These are phyloP conservation scores for Trypanosoma brucei DNA, from an alignment of 208 protist species.

Conservation along the genomic window DNA sequence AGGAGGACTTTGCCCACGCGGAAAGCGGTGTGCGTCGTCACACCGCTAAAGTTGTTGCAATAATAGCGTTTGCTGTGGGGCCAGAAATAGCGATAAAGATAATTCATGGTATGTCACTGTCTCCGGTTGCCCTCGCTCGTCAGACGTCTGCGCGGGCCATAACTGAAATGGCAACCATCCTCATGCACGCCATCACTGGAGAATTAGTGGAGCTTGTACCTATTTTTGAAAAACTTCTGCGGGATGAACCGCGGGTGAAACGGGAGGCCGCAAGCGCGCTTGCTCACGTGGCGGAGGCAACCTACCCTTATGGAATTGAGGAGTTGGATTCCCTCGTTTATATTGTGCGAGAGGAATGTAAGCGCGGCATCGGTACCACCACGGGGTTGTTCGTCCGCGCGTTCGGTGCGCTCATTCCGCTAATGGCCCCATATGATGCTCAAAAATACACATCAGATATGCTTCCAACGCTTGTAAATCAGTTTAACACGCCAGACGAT, in stretches of 20 bases:
- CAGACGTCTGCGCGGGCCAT: constrained; percentile 98
- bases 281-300: constrained; percentile 95
- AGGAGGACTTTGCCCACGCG: constrained; percentile 97
- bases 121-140: constrained; percentile 95
- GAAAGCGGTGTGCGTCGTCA: constrained; percentile 98
- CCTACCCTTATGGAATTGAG: constrained; percentile 98
- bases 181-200: constrained; percentile 97
- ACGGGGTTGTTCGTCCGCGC: constrained; percentile 97
- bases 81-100: constrained; percentile 95
- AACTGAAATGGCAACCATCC: constrained; percentile 96
- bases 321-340: constrained; percentile 95
- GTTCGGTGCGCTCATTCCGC: constrained; percentile 98
- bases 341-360: constrained; percentile 94
- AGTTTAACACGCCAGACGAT: constrained; percentile 94
- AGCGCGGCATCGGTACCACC: constrained; percentile 92
- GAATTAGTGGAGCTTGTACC: constrained; percentile 93
- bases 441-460: constrained; percentile 95
- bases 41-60: constrained; percentile 96
- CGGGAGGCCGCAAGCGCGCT: constrained; percentile 96
- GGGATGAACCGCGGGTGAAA: constrained; percentile 94
- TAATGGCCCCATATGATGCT: constrained; percentile 98
- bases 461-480: constrained; percentile 93
- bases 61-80: constrained; percentile 96
- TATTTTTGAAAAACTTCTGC: constrained; percentile 94
- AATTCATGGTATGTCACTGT: constrained; percentile 95